Base-by-base conservation (phyloP, 345 rosid species). In the Linum usitatissimum region DNA sequence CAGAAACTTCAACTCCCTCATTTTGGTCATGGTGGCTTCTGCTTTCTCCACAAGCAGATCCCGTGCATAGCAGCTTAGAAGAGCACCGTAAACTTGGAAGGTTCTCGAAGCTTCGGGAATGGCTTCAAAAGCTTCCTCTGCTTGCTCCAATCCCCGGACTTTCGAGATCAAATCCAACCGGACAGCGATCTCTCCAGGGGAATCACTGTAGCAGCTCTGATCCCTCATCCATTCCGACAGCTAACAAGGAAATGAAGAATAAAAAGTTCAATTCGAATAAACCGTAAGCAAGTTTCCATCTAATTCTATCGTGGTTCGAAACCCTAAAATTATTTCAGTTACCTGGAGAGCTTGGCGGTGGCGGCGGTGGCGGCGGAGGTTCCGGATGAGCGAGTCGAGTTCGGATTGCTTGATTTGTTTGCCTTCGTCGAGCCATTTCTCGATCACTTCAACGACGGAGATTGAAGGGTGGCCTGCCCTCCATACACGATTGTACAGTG, bases 141-240 rank as follows among this genome's bases (percentile, higher is more conserved):
- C 82, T 69, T 70, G 64, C 40, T 64, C 59, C 14, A 78, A 6
- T 28, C 84, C 86, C 49, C 57, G 66, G 31, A 83, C 86, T 74
- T 77, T 83, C 0, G 77, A 68, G 51, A 81, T 75, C 70, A 86
- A 70, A 62, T 83, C 86, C 38, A 86, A 75, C 60, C 64, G 75
- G 64, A 80, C 57, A 1, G 85, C 86, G n/a, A 78, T 51, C 18
- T 81, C 83, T 59, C 74, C 83, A 30, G 45, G 55, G 9, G 81
- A 63, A 30, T 69, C 45, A 5, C 19, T 48, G 61, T 55, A 14
- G 17, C 62, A 66, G 75, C 63, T 69, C 57, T 72, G 70, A 20
- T 69, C 73, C 31, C 51, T 60, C 71, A 79, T 73, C 82, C 78
- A 85, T 36, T 77, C 76, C 9, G 83, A 79, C 48, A 83, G 51